phyloP scores from a whole-genome alignment of 2,329 filamentous ascomycete species.

The Botrytis paeoniae region DNA sequence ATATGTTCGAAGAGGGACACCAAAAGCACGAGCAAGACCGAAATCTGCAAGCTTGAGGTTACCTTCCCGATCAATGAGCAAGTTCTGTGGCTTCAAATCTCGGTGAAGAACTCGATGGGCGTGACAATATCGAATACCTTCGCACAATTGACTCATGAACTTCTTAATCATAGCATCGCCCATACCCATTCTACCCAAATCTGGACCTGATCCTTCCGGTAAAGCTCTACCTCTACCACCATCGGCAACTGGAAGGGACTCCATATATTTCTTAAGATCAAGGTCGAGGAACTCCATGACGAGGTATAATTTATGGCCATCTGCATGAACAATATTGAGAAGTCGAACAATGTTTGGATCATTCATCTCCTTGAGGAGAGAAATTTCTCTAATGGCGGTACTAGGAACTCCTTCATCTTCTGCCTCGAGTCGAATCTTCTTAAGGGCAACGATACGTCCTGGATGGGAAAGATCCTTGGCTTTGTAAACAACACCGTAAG shows the following conservation, averaged over 20 bases:
- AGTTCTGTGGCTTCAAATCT: conserved; percentile 86
- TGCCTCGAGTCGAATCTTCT: conserved; percentile 93
- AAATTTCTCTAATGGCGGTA: conserved; percentile 92
- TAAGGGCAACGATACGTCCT: conserved; percentile 84
- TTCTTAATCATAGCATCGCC: conserved; percentile 82
- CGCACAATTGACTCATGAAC: conserved; percentile 85
- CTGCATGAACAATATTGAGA: conserved; percentile 89
- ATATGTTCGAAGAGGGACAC: conserved; percentile 85
- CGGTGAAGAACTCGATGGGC: conserved; percentile 83
- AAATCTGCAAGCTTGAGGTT: conserved; percentile 92
- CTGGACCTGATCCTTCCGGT: conserved; percentile 68
- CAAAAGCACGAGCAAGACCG: conserved; percentile 83
- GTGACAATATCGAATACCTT: conserved; percentile 85
- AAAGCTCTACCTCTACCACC: conserved; percentile 82
- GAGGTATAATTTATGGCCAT: conserved; percentile 91
- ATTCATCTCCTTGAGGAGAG: conserved; percentile 89
- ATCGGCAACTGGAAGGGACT: conserved; percentile 78
- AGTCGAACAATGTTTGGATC: conserved; percentile 87
- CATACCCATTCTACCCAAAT: conserved; percentile 66
- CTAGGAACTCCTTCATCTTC: conserved; percentile 93
- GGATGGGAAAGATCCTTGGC: conserved; percentile 78
- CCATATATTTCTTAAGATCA: conserved; percentile 96
- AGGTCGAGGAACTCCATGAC: conserved; percentile 90
- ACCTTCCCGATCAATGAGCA: conserved; percentile 80
- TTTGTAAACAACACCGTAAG: conserved; percentile 95